phyloP scores from a whole-genome alignment of 2,329 filamentous ascomycete species.

The Lasiodiplodia sp. region DNA sequence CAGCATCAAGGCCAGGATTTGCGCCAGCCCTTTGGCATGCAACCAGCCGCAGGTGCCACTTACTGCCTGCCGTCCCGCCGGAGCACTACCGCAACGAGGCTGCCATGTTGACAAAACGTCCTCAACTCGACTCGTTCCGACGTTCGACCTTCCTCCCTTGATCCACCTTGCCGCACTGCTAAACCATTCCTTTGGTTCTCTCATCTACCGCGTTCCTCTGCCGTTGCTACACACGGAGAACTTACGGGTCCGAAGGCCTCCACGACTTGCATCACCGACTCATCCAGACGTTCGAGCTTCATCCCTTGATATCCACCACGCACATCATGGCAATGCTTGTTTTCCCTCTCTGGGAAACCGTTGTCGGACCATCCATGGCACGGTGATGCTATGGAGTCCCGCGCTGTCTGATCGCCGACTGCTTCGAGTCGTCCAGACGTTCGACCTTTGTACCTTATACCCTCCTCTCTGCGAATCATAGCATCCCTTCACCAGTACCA shows the following conservation, averaged over 20 bases:
- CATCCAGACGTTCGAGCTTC: constrained; percentile 17
- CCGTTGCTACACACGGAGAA: background rate
- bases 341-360: background rate
- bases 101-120: background rate
- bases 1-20: background rate
- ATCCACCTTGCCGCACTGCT: background rate
- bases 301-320: background rate
- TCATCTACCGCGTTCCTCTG: background rate
- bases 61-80: background rate
- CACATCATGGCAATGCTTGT: background rate
- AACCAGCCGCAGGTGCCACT: background rate
- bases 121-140: background rate
- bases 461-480: background rate
- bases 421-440: constrained; percentile 6
- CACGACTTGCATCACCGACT: background rate
- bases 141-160: background rate
- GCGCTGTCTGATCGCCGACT: background rate
- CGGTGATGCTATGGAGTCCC: background rate
- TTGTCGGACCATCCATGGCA: background rate
- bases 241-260: background rate
- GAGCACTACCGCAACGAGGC: constrained; percentile 11
- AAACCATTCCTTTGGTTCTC: background rate
- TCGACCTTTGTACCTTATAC: background rate
- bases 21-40: background rate
- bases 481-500: background rate